phyloP scores from a whole-genome alignment of 2,329 filamentous ascomycete genomes.

The Aureobasidium musti region DNA sequence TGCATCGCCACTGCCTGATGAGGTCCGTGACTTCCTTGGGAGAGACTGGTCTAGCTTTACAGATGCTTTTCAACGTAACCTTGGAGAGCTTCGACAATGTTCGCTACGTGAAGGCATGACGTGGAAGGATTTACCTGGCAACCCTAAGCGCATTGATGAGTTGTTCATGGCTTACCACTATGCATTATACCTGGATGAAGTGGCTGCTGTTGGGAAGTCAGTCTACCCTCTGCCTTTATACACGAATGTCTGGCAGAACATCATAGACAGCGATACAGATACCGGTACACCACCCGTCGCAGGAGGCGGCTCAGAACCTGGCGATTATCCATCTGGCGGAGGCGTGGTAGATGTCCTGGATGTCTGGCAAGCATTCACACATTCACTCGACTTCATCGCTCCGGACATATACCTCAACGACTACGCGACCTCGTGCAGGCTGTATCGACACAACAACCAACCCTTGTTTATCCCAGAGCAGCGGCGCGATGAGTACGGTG shows the following conservation, averaged over 20 bases:
- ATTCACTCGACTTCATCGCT: slow-evolving; percentile 50
- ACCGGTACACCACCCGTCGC: slow-evolving; percentile 44
- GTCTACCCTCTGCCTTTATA: slow-evolving; percentile 50
- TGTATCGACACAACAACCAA: slow-evolving; percentile 50
- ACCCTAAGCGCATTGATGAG: slow-evolving; percentile 45
- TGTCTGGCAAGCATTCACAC: slow-evolving; percentile 49
- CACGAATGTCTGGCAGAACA: slow-evolving; percentile 53
- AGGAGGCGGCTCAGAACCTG: slow-evolving; percentile 49
- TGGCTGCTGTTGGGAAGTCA: slow-evolving; percentile 47
- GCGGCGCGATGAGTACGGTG: slow-evolving; percentile 52
- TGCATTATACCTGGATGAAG: slow-evolving; percentile 46
- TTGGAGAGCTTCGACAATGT: background rate
- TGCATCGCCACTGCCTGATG: slow-evolving; percentile 41
- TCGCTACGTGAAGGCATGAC: slow-evolving; percentile 34
- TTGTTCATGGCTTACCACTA: slow-evolving; percentile 55
- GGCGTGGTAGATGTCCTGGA: slow-evolving; percentile 48
- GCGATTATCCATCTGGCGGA: slow-evolving; percentile 54
- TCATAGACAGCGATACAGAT: slow-evolving; percentile 41
- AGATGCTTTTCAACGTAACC: slow-evolving; percentile 36
- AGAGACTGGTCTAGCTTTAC: slow-evolving; percentile 11
- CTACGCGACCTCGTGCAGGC: slow-evolving; percentile 49
- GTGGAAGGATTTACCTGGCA: slow-evolving; percentile 49
- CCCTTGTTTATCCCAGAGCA: slow-evolving; percentile 58
- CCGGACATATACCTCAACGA: slow-evolving; percentile 56
- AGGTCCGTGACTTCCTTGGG: slow-evolving; percentile 41